Conservation (phyloP, 2,329 filamentous ascomycete genomes). For the Xylaria sp. region DNA sequence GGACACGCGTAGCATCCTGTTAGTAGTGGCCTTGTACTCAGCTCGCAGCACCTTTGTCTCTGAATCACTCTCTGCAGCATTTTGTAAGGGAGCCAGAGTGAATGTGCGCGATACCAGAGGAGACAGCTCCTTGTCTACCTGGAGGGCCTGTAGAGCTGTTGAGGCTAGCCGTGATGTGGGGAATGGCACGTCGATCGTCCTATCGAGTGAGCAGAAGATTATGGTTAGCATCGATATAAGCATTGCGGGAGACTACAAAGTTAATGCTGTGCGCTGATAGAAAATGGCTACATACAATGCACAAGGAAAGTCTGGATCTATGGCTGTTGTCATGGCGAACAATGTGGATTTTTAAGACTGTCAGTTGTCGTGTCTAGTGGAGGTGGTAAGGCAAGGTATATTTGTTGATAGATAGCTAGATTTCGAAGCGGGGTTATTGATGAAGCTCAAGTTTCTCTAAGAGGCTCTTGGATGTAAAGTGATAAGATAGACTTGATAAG, state of each 20-base stretch:
- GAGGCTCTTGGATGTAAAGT: not conserved
- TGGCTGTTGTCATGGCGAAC: slow-evolving; percentile 53
- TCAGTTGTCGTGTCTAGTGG: not conserved
- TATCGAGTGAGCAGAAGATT: slow-evolving; percentile 52
- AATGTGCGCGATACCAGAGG: slow-evolving; percentile 81
- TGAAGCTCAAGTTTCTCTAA: not conserved
- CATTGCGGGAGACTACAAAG: slow-evolving; percentile 11
- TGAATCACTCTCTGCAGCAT: slow-evolving; percentile 40
- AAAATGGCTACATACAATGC: slow-evolving; percentile 64
- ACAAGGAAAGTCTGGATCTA: slow-evolving; percentile 68
- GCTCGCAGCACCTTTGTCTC: slow-evolving; percentile 69
- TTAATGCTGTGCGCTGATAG: slow-evolving; percentile 18
- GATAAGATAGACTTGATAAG: slow-evolving; percentile 7
- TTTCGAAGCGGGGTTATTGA: slow-evolving; percentile 9
- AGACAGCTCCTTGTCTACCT: slow-evolving; percentile 91
- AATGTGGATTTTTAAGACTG: not conserved
- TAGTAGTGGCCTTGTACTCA: slow-evolving; percentile 87
- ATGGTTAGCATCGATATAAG: slow-evolving; percentile 36
- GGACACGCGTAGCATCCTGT: slow-evolving; percentile 94
- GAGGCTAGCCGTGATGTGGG: slow-evolving; percentile 81
- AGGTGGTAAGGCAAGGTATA: not conserved
- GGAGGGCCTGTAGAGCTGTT: slow-evolving; percentile 78
- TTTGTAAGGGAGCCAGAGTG: slow-evolving; percentile 58
- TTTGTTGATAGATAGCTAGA: slow-evolving; percentile 6
- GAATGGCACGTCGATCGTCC: slow-evolving; percentile 81